Evolutionary conservation across 31 red algal genomes (phyloP), one percentile per base, ranked within the genome.

Genomic region (Porphyra umbilicalis): DNA sequence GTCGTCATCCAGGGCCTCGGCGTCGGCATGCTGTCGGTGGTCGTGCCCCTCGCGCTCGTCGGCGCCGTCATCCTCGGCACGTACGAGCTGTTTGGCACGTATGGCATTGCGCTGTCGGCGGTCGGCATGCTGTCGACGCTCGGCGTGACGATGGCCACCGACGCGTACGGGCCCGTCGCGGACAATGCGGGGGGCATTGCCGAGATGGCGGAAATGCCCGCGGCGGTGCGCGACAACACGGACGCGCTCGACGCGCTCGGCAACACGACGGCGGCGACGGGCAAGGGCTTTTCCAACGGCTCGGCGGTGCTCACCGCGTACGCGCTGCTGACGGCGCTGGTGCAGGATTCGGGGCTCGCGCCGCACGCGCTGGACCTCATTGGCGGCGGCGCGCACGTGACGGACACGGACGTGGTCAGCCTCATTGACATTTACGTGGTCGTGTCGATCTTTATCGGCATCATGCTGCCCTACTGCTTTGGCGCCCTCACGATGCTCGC

Each of bases 401-500:
- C 35, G 3, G 85, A 87, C 35, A 15, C 38, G 7, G 67, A 76
- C 33, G 39, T 37, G 37, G 39, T 88, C 9, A 76, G 39, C 16
- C 83, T 88, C 16, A 30, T 85, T 14, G 81, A 84, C 82, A 83
- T 84, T 35, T 84, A 78, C 34, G 82, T 85, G 29, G 77, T 91
- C n/a, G 79, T 79, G 42, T 32, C 67, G 32, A 82, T 89, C 38
- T 84, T 92, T 20, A 84, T 92, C 36, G 90, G 90, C 33, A 88
- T 77, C 33, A 75, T 84, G 67, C 34, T 92, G n/a, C 90, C 90
- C 15, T 89, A 83, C 79, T 35, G 90, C 32, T 85, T 85, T 85
- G 90, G 87, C 32, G 87, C 90, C 25, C 36, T 92, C 36, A 94
- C 92, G 38, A 94, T 94, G 92, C 34, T 80, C 15, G 88, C 90